A percentile compares a stretch with the other conserved stretches of the same genome.
Evolutionary conservation across 306 rosid species (phyloP).

Genomic region (Datisca glomerata): DNA sequence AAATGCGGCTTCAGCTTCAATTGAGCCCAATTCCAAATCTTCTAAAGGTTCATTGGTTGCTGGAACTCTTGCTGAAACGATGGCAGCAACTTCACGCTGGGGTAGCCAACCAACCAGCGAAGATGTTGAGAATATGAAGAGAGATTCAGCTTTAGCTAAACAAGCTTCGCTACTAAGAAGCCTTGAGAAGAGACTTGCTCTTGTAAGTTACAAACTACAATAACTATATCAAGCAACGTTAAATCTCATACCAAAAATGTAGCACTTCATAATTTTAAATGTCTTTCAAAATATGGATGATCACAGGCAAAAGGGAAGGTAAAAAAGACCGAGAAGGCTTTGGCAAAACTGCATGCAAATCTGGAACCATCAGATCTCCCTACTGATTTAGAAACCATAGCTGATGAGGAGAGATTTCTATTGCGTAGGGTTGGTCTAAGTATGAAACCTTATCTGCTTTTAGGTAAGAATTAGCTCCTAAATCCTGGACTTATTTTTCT

Average conservation of each 20-base stretch:
- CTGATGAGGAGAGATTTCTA: conserved; percentile 67
- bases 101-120: conserved; percentile 41
- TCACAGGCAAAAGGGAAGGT: conserved; percentile 62
- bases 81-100: conserved; percentile 81
- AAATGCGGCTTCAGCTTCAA: conserved; percentile 28
- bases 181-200: conserved; percentile 51
- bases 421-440: conserved; percentile 84
- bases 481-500: conserved; percentile 15
- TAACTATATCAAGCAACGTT: conserved; percentile 15
- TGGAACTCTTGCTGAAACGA: conserved; percentile 88
- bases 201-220: conserved; percentile 37
- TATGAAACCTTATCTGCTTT: conserved; percentile 74
- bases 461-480: conserved; percentile 44
- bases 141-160: conserved; percentile 48
- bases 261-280: conserved; percentile 5
- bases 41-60: conserved; percentile 44
- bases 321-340: conserved; percentile 57
- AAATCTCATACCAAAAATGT: no score
- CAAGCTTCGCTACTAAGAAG: conserved; percentile 36
- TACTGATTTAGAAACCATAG: conserved; percentile 74
- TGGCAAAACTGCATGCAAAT: conserved; percentile 55
- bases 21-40: conserved; percentile 27
- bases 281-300: conserved; percentile 26
- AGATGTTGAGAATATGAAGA: conserved; percentile 55
- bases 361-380: conserved; percentile 70